phyloP scores from a whole-genome alignment of 768 basidiomycete species.

The Hirschioporus abietinus region DNA sequence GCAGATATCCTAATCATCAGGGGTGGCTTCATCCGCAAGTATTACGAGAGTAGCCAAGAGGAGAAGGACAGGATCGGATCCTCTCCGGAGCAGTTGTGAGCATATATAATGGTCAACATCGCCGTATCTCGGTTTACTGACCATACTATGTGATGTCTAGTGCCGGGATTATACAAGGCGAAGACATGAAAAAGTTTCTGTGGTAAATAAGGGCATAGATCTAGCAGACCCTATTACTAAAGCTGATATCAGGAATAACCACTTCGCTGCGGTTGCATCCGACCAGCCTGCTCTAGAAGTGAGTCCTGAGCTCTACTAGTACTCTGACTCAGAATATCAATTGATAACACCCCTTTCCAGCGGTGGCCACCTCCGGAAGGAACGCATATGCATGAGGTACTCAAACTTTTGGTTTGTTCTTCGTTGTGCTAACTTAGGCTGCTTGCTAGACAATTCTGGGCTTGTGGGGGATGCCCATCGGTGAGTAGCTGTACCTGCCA shows the following conservation, averaged over 20 bases:
- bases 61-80: constrained; percentile 38
- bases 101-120: background rate
- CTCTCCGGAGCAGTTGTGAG: constrained; percentile 47
- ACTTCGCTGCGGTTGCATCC: constrained; percentile 64
- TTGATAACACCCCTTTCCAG: constrained; percentile 21
- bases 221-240: background rate
- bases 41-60: constrained; percentile 34
- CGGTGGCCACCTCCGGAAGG: constrained; percentile 49
- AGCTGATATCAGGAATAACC: constrained; percentile 51
- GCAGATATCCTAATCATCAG: constrained; percentile 60
- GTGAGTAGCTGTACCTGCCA: constrained; percentile 25
- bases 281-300: constrained; percentile 67
- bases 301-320: constrained; percentile 8
- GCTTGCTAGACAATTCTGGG: constrained; percentile 48
- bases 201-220: constrained; percentile 39
- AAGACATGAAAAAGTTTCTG: constrained; percentile 69
- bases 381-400: constrained; percentile 51
- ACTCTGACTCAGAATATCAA: background rate
- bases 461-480: constrained; percentile 72
- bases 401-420: constrained; percentile 8
- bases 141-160: constrained; percentile 24
- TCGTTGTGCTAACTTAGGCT: background rate
- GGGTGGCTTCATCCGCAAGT: constrained; percentile 60
- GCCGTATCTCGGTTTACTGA: background rate
- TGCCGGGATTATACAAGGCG: constrained; percentile 62